Conservation (phyloP, 495 filamentous ascomycete genomes). For the Tuber calosporum region DNA sequence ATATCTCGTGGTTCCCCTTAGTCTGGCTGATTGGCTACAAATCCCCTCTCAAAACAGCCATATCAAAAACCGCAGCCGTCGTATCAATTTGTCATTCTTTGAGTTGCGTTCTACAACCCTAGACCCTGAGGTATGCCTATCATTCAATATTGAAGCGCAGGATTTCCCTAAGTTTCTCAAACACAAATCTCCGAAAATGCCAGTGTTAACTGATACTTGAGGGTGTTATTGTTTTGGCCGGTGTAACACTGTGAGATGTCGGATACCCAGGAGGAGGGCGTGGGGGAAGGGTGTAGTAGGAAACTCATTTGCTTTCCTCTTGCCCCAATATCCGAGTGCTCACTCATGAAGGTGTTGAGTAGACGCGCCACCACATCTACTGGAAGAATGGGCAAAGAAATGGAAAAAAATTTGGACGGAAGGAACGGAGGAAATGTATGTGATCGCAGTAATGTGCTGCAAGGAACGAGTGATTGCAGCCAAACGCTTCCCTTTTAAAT, state of each 20-base stretch:
- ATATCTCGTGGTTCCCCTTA: neutral
- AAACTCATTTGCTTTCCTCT: neutral
- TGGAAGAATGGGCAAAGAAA: neutral
- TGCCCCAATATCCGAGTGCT: neutral
- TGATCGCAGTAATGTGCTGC: neutral
- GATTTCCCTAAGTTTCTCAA: neutral
- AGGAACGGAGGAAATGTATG: neutral
- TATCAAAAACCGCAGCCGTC: neutral
- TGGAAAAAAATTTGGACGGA: neutral
- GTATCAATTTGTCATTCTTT: neutral
- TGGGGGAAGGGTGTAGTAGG: neutral
- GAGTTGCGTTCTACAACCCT: neutral
- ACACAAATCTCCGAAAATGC: neutral
- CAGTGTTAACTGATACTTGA: neutral
- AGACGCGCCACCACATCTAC: neutral
- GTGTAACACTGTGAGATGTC: neutral
- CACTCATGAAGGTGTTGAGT: neutral
- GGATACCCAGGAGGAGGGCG: neutral
- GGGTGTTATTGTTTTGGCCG: neutral
- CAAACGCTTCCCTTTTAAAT: neutral
- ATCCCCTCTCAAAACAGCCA: neutral
- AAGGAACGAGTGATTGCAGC: neutral
- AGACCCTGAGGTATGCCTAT: neutral
- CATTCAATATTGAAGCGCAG: neutral
- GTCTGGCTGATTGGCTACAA: neutral